Evolutionary conservation across 805 yeast genomes (phyloP), one percentile per base, ranked within the genome.

Genomic region (Metschnikowia anglica): DNA sequence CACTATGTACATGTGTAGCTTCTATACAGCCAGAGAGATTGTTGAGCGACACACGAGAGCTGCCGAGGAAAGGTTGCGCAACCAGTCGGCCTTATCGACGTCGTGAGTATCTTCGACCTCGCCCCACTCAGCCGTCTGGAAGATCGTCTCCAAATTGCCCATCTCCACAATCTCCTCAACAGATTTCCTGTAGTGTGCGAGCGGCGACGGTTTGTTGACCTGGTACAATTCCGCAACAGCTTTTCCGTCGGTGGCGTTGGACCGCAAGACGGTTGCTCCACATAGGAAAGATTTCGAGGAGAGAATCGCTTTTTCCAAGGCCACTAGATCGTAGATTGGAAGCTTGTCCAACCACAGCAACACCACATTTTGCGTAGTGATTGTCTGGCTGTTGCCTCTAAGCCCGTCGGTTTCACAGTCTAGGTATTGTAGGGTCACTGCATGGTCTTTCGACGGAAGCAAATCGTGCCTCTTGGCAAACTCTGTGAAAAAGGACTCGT

Each of bases 101-200:
- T 93, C 99, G 60, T 93, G 99, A 2, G 98, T 88, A 59, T 93
- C 99, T 66, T 93, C 98, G 18, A 91, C 98, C 64, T 91, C 97
- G 24, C 99, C 99, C 99, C 99, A 93, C 58, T 82, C 77, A 17
- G 80, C 81, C 26, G 95, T 86, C 66, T 93, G 99, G 64, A 78
- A 79, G 25, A 83, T 80, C 11, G 83, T 82, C 59, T 93, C 99
- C 55, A 93, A 70, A 43, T 85, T 82, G 8, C 89, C 89, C 44
- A 85, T 77, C 55, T 79, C 79, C 1, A 90, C 84, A 29, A 91
- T 74, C 48, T 88, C 86, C 41, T 84, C 89, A 13, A 86, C 65
- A 2, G 79, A 51, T 39, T 76, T 63, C 40, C 67, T 62, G 65
- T 54, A 68, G 49, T 58, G 57, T 52, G 58, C 63, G 2, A 58